phyloP scores from a whole-genome alignment of 1,139 yeast genomes.

The Pichia sp. region DNA sequence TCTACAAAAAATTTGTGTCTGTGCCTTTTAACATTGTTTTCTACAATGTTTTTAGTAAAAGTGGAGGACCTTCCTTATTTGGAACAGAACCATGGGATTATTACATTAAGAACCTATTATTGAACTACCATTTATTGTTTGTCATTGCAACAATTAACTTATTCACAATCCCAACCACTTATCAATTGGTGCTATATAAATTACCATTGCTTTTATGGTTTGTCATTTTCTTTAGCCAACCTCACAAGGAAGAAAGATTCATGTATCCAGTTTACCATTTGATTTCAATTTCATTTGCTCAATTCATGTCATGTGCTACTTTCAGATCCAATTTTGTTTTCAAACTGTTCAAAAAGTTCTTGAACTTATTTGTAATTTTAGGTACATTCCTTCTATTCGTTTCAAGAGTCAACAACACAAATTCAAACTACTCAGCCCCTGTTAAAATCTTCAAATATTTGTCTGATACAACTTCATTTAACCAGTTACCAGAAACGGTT shows the following conservation, averaged over 20 bases:
- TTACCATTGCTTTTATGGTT: constrained; percentile 58
- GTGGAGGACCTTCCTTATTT: constrained; percentile 75
- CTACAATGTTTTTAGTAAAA: constrained; percentile 56
- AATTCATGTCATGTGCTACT: constrained; percentile 27
- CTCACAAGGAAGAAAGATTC: constrained; percentile 92
- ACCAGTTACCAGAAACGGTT: constrained; percentile 36
- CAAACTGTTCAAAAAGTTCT: constrained; percentile 6
- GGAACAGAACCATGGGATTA: constrained; percentile 83
- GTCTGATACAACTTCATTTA: constrained; percentile 16
- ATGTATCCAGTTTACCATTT: constrained; percentile 78
- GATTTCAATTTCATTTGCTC: constrained; percentile 54
- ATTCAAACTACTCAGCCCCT: constrained; percentile 57
- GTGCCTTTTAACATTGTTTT: constrained; percentile 79
- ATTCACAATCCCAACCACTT: constrained; percentile 5
- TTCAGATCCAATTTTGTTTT: constrained; percentile 2
- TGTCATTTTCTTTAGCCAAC: constrained; percentile 58
- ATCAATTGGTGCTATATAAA: constrained; percentile 21
- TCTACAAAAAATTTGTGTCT: constrained; percentile 53
- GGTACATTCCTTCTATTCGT: constrained; percentile 3
- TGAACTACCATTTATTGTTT: constrained; percentile 62
- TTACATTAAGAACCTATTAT: constrained; percentile 56
- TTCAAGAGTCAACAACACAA: constrained; percentile 37
- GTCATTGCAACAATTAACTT: constrained; percentile 33
- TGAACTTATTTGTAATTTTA: constrained; percentile 6
- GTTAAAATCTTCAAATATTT: constrained; percentile 32